Evolutionary conservation across 805 yeast genomes (phyloP).

Genomic region (Saccharomycopsis oosterbeekiorum): DNA sequence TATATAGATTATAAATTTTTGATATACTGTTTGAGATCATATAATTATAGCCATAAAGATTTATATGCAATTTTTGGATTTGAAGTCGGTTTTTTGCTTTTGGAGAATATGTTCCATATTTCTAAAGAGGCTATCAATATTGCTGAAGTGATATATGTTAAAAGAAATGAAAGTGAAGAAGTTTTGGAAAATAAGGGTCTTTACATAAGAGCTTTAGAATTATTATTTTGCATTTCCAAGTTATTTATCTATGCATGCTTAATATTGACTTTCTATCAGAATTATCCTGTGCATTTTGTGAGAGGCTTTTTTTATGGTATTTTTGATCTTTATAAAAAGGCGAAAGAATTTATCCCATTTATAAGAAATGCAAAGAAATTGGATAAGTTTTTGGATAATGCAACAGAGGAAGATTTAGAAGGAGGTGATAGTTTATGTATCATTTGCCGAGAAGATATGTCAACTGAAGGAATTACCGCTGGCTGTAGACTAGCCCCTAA

Average conservation of each 20-base stretch:
- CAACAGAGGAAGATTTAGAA: slow-evolving; percentile 51
- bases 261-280: slow-evolving; percentile 36
- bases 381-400: slow-evolving; percentile 53
- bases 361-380: slow-evolving; percentile 45
- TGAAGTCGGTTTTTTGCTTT: slow-evolving; percentile 57
- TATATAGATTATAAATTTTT: slow-evolving; percentile 36
- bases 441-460: slow-evolving; percentile 88
- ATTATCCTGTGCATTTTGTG: slow-evolving; percentile 39
- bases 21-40: slow-evolving; percentile 24
- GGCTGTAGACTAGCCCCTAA: slow-evolving; percentile 53
- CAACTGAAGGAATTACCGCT: slow-evolving; percentile 28
- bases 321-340: slow-evolving; percentile 26
- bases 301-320: slow-evolving; percentile 37
- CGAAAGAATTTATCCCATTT: slow-evolving; percentile 30
- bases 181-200: slow-evolving; percentile 65
- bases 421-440: slow-evolving; percentile 63
- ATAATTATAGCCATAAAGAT: slow-evolving; percentile 35
- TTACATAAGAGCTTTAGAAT: slow-evolving; percentile 47
- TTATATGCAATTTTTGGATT: slow-evolving; percentile 62
- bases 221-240: slow-evolving; percentile 39
- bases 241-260: slow-evolving; percentile 34
- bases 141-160: slow-evolving; percentile 44
- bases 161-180: slow-evolving; percentile 42
- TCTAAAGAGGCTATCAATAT: slow-evolving; percentile 42
- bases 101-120: slow-evolving; percentile 39